Conservation (phyloP, 176 grass and related monocot species). For the Eleusine indica region DNA sequence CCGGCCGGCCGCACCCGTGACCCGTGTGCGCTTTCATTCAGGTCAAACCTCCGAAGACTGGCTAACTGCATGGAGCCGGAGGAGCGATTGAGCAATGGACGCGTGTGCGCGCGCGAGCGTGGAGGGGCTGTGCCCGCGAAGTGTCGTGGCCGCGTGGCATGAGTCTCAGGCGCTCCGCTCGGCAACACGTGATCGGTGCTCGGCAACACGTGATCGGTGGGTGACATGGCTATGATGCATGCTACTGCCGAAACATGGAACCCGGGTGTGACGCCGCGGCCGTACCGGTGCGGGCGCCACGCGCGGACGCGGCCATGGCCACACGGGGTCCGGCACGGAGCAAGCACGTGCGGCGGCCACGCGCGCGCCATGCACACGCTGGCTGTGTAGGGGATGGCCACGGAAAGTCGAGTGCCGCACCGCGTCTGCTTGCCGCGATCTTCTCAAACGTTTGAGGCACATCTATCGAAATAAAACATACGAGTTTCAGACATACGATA, state of each 20-base stretch:
- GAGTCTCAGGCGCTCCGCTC: too few relatives aligned
- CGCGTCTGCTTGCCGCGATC: too few relatives aligned
- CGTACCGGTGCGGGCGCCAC: background rate
- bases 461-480: too few relatives aligned
- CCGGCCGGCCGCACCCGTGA: background rate
- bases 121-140: background rate
- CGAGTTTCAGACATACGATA: too few relatives aligned
- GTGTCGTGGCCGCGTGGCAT: background rate
- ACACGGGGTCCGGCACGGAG: too few relatives aligned
- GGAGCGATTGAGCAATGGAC: background rate
- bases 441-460: too few relatives aligned
- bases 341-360: background rate
- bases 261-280: background rate
- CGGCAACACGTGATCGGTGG: background rate
- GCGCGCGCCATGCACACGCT: background rate
- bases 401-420: background rate
- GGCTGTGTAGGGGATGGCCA: background rate
- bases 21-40: background rate
- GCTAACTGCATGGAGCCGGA: background rate
- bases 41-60: background rate
- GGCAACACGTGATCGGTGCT: background rate
- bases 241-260: background rate
- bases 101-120: background rate
- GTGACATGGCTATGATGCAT: background rate
- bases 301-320: background rate